These are phyloP conservation scores for Heliocybe sulcata DNA, from an alignment of 1,284 basidiomycete genomes.

Conservation along the genomic window DNA sequence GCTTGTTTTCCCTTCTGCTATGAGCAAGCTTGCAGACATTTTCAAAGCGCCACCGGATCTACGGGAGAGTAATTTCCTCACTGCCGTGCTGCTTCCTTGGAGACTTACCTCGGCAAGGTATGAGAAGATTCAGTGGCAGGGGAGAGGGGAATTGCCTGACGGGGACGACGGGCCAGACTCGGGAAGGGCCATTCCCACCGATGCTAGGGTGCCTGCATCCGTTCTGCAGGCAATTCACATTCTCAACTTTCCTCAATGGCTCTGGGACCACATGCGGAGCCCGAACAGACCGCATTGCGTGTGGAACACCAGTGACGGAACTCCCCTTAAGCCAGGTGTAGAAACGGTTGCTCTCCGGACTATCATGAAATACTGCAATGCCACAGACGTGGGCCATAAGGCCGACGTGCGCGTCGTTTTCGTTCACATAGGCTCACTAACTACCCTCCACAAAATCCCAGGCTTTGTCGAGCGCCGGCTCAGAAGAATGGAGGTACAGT, in stretches of 20 bases:
- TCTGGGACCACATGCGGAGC: constrained; percentile 34
- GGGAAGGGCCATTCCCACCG: not conserved
- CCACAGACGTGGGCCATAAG: constrained; percentile 28
- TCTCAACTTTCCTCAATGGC: constrained; percentile 33
- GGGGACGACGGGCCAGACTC: not conserved
- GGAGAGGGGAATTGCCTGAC: not conserved
- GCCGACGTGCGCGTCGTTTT: constrained; percentile 45
- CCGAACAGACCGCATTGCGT: constrained; percentile 27
- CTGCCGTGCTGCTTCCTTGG: constrained; percentile 44
- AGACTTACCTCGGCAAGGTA: constrained; percentile 19
- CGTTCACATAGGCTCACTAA: constrained; percentile 53
- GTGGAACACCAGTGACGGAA: constrained; percentile 26
- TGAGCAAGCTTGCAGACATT: constrained; percentile 16
- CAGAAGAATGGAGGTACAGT: constrained; percentile 38
- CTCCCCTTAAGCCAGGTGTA: constrained; percentile 14
- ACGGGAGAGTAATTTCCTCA: constrained; percentile 18
- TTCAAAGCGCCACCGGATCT: constrained; percentile 21
- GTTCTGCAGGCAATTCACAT: constrained; percentile 37
- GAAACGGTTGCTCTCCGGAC: constrained; percentile 40
- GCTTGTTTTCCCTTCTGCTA: constrained; percentile 28
- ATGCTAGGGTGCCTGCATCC: constrained; percentile 8
- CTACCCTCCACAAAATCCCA: constrained; percentile 37
- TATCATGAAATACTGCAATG: constrained; percentile 36
- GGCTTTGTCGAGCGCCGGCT: constrained; percentile 36
- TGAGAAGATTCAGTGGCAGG: constrained; percentile 11